These are phyloP conservation scores for Capsicum baccatum DNA, from an alignment of 257 asterid genomes.

Conservation along the genomic window DNA sequence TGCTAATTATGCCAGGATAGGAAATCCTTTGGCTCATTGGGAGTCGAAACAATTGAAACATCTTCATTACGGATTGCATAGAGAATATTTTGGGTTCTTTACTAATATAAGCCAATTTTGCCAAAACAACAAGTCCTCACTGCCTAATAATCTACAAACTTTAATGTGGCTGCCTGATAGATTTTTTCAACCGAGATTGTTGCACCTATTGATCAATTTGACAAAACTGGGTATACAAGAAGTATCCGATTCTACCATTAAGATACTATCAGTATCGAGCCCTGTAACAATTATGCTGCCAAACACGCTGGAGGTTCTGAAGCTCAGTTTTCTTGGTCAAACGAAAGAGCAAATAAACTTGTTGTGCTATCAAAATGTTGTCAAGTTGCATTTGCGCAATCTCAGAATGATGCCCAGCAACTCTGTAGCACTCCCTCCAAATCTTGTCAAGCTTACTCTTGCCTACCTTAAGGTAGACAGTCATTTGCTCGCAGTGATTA, in stretches of 20 bases:
- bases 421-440: background rate
- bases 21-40: constrained; percentile 13
- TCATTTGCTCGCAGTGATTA: too few species aligned
- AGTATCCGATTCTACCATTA: background rate
- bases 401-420: background rate
- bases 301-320: background rate
- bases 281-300: background rate
- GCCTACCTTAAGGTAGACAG: too few species aligned
- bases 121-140: background rate
- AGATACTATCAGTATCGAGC: background rate
- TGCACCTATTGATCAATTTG: too few species aligned
- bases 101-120: too few species aligned
- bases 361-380: background rate
- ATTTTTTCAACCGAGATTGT: too few species aligned
- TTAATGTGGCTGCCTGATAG: too few species aligned
- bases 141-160: background rate
- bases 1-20: background rate
- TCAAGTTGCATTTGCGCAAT: background rate
- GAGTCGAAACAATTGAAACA: background rate
- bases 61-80: background rate
- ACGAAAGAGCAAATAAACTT: background rate
- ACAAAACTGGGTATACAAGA: background rate
- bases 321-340: background rate
- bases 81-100: too few species aligned
- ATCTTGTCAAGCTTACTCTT: background rate